Percentiles rank a stretch among this genome's conserved stretches.
Evolutionary conservation across 1,284 basidiomycete species (phyloP).

Genomic region (Ceratobasidium sp.): DNA sequence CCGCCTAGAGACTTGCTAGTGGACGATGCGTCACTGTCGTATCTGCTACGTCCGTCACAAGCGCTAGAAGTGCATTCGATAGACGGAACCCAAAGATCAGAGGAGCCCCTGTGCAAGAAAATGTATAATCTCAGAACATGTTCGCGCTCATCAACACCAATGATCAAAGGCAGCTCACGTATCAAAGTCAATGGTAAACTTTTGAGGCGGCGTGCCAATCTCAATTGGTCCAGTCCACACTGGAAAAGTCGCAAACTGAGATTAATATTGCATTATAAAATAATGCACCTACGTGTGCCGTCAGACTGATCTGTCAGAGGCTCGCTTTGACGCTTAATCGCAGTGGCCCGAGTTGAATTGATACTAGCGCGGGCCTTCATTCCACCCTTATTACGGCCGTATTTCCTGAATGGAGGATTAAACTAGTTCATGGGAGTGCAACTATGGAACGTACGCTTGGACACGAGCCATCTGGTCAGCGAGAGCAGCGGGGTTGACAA

Average conservation of each 20-base stretch:
- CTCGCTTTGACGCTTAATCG: constrained; percentile 6
- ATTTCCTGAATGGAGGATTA: constrained; percentile 7
- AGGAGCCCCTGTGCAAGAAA: constrained; percentile 72
- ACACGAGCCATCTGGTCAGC: constrained; percentile 3
- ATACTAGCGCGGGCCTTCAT: neutral
- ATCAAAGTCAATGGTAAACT: constrained; percentile 31
- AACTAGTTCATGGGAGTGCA: neutral
- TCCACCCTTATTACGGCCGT: neutral
- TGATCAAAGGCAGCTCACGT: constrained; percentile 20
- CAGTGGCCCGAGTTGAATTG: neutral
- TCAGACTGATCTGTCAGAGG: constrained; percentile 13
- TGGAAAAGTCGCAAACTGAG: neutral
- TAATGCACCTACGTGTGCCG: neutral
- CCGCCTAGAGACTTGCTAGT: constrained; percentile 53
- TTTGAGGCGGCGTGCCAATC: constrained; percentile 10
- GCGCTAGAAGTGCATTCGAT: constrained; percentile 62
- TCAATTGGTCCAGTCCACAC: constrained; percentile 22
- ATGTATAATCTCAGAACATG: neutral
- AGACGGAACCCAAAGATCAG: constrained; percentile 84
- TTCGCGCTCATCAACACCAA: constrained; percentile 14
- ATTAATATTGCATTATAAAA: neutral
- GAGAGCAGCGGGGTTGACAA: neutral
- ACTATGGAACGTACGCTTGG: neutral
- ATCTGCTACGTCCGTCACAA: constrained; percentile 60
- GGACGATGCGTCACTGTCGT: constrained; percentile 61